Evolutionary conservation across 108 stramenopile genomes (phyloP), one percentile per base, ranked within the genome.

Genomic region (Discostella stelligeroides): DNA sequence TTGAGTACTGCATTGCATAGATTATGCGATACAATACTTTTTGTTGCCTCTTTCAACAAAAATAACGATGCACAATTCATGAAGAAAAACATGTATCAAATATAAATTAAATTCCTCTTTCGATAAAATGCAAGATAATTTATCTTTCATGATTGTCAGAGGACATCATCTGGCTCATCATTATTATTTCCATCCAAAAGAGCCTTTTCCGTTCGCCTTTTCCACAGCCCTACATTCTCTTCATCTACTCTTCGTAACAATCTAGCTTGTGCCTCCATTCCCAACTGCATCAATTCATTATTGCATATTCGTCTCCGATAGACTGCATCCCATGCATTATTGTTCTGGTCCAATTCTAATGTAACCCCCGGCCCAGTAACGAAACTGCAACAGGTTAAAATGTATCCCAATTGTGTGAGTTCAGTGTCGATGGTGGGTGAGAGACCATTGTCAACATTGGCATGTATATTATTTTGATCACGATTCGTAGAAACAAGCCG

Each of bases 331-430:
- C 91, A 92, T 6, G 70, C 63, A 37, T 63, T 45, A 34, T 83
- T 49, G 63, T 85, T 86, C 46, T 80, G 51, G 10, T 84, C 86
- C 42, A 92, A 56, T 67, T 78, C 62, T 59, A 92, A 45, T 24
- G 66, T 14, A 7, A 89, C 60, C n/a, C 88, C 88, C 4, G 82
- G 68, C 7, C 88, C 86, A 4, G 56, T 68, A 11, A 92, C 82
- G 54, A 73, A 73, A 29, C 72, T 76, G 66, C 73, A 82, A 55
- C 91, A 92, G 10, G 86, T 84, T 18, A 92, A 64, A 13, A 92
- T 61, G 59, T 70, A 86, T 25, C 86, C 86, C 20, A 53, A 63
- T 10, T 80, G 54, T 30, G 24, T 27, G 23, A 87, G 28, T 9
- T 81, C 66, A 12, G 66, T 41, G 2, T 79, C 76, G 15, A 88